Percentiles rank a stretch among this genome's conserved stretches.
These are phyloP conservation scores for Solanum sitiens DNA, from an alignment of 257 asterid genomes.

Conservation along the genomic window DNA sequence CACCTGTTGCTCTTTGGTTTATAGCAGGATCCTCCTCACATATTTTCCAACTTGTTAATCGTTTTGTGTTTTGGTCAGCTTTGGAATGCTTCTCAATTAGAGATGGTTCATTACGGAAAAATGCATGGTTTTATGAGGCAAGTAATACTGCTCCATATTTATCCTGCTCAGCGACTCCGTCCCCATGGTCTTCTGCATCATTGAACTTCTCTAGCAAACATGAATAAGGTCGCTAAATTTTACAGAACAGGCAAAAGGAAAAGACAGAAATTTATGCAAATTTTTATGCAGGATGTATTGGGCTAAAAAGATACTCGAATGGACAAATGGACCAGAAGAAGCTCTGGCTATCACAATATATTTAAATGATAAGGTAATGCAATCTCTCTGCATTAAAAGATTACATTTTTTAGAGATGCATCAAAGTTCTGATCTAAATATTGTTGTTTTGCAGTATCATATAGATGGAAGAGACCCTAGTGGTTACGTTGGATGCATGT, in stretches of 20 bases:
- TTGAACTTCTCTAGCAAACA: neutral
- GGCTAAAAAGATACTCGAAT: slow-evolving; percentile 97
- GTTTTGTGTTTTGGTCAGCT: slow-evolving; percentile 40
- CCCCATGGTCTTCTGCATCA: neutral
- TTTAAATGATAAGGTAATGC: slow-evolving; percentile 73
- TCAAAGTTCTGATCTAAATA: neutral
- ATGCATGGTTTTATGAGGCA: slow-evolving; percentile 99
- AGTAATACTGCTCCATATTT: slow-evolving; percentile 1
- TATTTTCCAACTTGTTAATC: neutral
- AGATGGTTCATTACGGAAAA: slow-evolving; percentile 87
- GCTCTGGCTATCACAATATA: slow-evolving; percentile 68
- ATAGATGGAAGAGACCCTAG: slow-evolving; percentile 93
- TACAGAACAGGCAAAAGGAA: neutral
- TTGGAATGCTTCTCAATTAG: slow-evolving; percentile 95
- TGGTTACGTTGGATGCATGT: slow-evolving; percentile 99
- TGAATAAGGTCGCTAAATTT: neutral
- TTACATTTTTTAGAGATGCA: neutral
- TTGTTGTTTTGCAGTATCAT: slow-evolving; percentile 47
- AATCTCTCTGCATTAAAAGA: neutral
- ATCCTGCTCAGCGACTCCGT: neutral
- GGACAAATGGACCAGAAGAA: slow-evolving; percentile 93
- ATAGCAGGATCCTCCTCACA: neutral
- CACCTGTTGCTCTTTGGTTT: neutral
- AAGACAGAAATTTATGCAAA: neutral
- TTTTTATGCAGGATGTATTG: slow-evolving; percentile 78